Percentiles rank a stretch among this genome's conserved stretches.
Conservation (phyloP, 352 stramenopile genomes). For the Phytophthora tubulina region DNA sequence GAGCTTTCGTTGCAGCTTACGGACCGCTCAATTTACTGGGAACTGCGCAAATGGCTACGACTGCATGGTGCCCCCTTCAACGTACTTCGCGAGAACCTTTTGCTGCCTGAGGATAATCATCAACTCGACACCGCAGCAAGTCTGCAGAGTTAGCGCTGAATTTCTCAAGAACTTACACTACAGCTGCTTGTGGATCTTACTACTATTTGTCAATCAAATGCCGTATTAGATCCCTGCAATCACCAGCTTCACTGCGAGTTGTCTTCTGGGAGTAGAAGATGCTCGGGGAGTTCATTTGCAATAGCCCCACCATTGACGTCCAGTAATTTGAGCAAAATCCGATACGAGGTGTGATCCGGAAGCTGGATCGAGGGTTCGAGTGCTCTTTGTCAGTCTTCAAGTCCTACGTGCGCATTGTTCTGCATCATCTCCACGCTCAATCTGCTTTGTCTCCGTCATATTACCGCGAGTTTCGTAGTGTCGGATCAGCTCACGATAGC, state of each 20-base stretch:
- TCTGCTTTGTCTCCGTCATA: background rate
- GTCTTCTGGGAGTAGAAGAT: too few relatives aligned
- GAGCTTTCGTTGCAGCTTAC: slow-evolving; percentile 53
- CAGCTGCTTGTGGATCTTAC: too few relatives aligned
- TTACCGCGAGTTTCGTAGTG: background rate
- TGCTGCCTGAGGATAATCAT: slow-evolving; percentile 45
- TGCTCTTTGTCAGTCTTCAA: background rate
- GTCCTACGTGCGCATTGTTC: background rate
- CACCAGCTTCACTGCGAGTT: too few relatives aligned
- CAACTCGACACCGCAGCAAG: slow-evolving; percentile 1
- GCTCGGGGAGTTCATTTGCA: too few relatives aligned
- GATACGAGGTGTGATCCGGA: background rate
- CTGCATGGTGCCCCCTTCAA: slow-evolving; percentile 52
- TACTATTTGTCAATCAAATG: too few relatives aligned
- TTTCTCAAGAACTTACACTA: background rate
- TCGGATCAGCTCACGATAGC: background rate
- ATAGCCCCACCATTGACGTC: too few relatives aligned
- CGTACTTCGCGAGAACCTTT: slow-evolving; percentile 58
- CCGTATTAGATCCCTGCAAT: too few relatives aligned
- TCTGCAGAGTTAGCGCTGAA: background rate
- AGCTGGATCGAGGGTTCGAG: background rate
- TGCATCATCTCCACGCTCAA: background rate
- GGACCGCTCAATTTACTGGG: slow-evolving; percentile 73
- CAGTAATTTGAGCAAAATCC: too few relatives aligned
- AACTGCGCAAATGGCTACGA: slow-evolving; percentile 82